Base-by-base conservation (phyloP, 73 alveolate genomes). In the Blepharisma stoltei region DNA sequence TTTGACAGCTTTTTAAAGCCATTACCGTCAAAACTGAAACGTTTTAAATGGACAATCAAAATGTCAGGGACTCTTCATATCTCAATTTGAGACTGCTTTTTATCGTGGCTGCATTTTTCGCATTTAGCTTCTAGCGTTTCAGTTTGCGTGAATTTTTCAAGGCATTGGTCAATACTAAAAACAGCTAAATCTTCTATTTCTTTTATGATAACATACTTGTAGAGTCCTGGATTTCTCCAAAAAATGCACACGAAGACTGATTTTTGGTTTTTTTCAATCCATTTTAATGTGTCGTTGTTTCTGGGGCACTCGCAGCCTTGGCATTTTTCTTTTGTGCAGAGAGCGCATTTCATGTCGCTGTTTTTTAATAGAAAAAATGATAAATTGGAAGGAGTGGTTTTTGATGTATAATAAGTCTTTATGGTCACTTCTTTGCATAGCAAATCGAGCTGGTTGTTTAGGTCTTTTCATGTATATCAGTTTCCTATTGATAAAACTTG, bases 51-150 rank as follows among this genome's bases (percentile, higher is more conserved):
- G 48, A 60, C 49, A 1, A 87, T 73, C 6, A 87, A 68, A 46
- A 87, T 82, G 38, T 87, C 94, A 21, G 94, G 94, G 1, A 76
- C 67, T 21, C 83, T 37, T 38, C 73, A 60, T 18, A 60, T 25
- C 5, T 60, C 73, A 60, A 60, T 60, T 60, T 60, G 73, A 5
- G 46, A 14, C 14, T 14, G n/a, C 23, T 60, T n/a, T 8, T 60
- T n/a, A 8, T 14, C 23, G 2, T 60, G 46, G 23, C 45, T 25
- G 23, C 73, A 60, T 14, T 60, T 20, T 25, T 60, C 73, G 45
- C 73, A 60, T 60, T 60, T 60, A 4, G 14, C 11, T 14, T 60
- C 73, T 14, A 60, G 14, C 1, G 23, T 25, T 60, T 60, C 73
- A 14, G 14, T 60, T 25, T 60, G 46, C 2, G 73, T 18, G 23